Base-by-base conservation (phyloP, 768 basidiomycete genomes). In the Leucocoprinus leucothites region DNA sequence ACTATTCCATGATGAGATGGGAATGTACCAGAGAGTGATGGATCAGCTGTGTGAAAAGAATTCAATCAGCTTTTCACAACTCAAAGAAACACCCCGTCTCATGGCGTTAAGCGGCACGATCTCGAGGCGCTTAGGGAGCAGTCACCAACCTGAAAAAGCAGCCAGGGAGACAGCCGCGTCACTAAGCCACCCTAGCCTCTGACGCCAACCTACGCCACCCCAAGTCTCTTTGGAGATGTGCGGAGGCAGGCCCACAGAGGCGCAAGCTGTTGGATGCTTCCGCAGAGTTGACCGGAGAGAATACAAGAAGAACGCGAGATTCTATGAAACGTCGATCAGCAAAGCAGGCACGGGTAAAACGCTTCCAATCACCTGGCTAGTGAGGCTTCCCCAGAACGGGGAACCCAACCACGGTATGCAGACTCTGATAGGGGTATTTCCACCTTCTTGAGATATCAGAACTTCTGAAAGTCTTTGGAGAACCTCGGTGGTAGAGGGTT, bases 1-100 rank as follows among this genome's bases (percentile, higher is more conserved):
- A 98, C 75, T 49, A 96, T 72, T 9, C 97, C 97, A 67, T 96
- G 90, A 65, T 94, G 87, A 9, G 84, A 80, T 28, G 94, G 89
- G 69, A 95, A 98, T 46, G 82, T 72, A 1, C 79, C 70, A 7
- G 81, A 73, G 21, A 97, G 75, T 13, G 85, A 80, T n/a, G 92
- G 89, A 63, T 96, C 83, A 24, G 80, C 93, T 94, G 66, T 11
- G 46, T 44, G 22, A 48, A 31, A 31, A 22, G 16, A 31, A 34
- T 16, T 48, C 31, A 31, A 26, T 34, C 47, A 11, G 19, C 8
- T 35, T 38, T 38, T n/a, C 16, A 13, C 31, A 34, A 31, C 31
- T 26, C 24, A 46, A 28, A 46, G 45, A 8, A 8, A 24, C 19
- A 11, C 21, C 43, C 11, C 11, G 21, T 25, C 43, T 22, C 18